Evolutionary conservation across 371 early-diverging fungal genomes (phyloP), one percentile per base, ranked within the genome.

Genomic region (Mortierella sp.): DNA sequence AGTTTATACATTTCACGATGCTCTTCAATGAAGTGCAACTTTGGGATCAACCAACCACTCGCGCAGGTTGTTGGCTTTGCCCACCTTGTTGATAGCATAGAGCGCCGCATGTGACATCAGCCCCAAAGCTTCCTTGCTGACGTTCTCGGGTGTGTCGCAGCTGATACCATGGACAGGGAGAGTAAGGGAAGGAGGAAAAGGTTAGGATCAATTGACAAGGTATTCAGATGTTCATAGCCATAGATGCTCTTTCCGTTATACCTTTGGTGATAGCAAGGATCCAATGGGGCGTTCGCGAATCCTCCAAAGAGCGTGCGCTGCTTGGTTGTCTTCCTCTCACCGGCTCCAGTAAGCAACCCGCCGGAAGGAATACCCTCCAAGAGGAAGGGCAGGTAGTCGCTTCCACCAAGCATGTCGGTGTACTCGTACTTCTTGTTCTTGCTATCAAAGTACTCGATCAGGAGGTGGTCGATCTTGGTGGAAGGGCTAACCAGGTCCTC

Each of bases 301-400:
- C 93, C 92, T 27, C 92, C 91, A 63, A 88, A 90, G 29, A 65
- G 59, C n/a, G 57, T 77, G 7, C 86, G 85, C 62, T 88, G 77
- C 19, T 83, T 82, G 31, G 71, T 80, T 1, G 86, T 86, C 83
- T 92, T 93, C 49, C 80, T 56, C 43, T 83, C 84, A 28, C 86
- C 83, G 5, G 88, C 90, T 17, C 93, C 93, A 1, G 91, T 89
- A 40, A 87, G 74, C 40, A 90, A 62, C 25, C 92, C 92, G 41
- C 91, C 79, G 1, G 79, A 74, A 9, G 79, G 76, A 45, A 79
- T 79, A 2, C 71, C 76, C 25, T 74, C 69, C 52, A 63, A 41
- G 34, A 63, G 69, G 66, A 71, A 81, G 21, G 78, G 82, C 57
- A 63, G 66, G 60, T 67, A 80, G 67, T 63, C 81, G 47, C 68